Conservation (phyloP, 2,329 filamentous ascomycete genomes). For the Pestalotiopsis fici region DNA sequence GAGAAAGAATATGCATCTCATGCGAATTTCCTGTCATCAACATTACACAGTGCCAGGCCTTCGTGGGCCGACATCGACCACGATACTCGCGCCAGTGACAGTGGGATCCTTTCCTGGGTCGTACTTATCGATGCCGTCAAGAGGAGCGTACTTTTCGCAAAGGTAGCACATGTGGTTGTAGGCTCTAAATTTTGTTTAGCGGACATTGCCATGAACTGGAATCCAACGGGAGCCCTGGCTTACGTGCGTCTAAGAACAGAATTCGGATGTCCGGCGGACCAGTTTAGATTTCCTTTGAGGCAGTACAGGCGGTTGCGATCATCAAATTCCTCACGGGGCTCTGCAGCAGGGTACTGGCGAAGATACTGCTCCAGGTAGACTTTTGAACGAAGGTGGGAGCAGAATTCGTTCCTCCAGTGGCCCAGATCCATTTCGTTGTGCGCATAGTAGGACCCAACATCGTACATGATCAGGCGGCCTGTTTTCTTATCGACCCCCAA, state of each 20-base stretch:
- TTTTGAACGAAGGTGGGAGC: no score
- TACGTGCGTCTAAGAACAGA: no score
- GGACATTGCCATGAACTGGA: no score
- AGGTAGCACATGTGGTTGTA: constrained; percentile 9
- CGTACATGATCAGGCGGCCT: constrained; percentile 16
- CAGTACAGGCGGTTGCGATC: constrained; percentile 23
- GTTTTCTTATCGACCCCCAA: constrained; percentile 16
- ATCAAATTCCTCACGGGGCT: constrained; percentile 20
- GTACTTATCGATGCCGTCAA: constrained; percentile 16
- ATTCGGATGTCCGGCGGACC: no score
- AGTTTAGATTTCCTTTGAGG: not conserved
- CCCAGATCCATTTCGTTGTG: constrained; percentile 21
- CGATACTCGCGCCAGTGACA: no score
- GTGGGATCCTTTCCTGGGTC: constrained; percentile 3
- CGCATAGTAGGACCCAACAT: constrained; percentile 20
- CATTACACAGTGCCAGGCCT: no score
- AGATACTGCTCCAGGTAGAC: constrained; percentile 17
- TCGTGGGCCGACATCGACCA: no score
- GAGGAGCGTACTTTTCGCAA: constrained; percentile 17
- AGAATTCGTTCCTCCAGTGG: constrained; percentile 10
- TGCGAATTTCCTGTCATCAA: no score
- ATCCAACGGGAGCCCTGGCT: no score
- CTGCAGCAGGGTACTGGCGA: constrained; percentile 12
- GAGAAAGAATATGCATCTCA: no score
- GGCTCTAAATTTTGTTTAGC: no score